Conservation (phyloP, 768 basidiomycete species). For the Leccinellum rugosiceps region DNA sequence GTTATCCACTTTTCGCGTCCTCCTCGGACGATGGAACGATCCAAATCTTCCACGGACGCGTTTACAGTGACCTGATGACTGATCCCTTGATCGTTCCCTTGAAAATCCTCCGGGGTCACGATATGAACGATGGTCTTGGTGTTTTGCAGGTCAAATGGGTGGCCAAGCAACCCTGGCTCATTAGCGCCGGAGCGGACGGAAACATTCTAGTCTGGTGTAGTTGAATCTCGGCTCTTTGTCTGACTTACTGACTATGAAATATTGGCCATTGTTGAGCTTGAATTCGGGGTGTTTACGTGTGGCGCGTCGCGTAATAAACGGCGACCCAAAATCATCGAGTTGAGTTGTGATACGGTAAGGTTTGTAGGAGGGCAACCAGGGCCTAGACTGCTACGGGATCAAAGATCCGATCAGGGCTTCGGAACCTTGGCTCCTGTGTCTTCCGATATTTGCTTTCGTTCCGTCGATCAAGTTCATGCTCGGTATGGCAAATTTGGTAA, state of each 20-base stretch:
- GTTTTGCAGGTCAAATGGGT: conserved; percentile 92
- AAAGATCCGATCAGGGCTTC: neutral
- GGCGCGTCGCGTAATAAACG: conserved; percentile 21
- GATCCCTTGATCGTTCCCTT: conserved; percentile 97
- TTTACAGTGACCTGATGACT: conserved; percentile 93
- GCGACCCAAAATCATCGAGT: conserved; percentile 2
- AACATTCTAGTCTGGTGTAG: conserved; percentile 86
- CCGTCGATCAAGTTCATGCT: neutral
- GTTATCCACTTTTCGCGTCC: conserved; percentile 93
- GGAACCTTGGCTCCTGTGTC: neutral
- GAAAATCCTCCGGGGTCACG: conserved; percentile 94
- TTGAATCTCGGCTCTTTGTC: conserved; percentile 38
- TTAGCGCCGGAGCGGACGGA: conserved; percentile 92
- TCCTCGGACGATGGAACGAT: conserved; percentile 97
- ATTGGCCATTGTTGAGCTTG: conserved; percentile 21
- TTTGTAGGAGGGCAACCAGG: conserved; percentile 7
- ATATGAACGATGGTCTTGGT: conserved; percentile 80
- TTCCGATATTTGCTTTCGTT: conserved; percentile 12
- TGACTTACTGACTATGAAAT: conserved; percentile 25
- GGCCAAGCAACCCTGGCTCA: conserved; percentile 85
- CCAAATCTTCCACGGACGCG: conserved; percentile 93
- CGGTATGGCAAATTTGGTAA: neutral
- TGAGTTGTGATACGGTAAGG: conserved; percentile 5
- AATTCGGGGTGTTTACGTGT: conserved; percentile 12
- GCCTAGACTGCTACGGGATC: neutral